Conservation (phyloP, 352 stramenopile genomes). For the Phytophthora nicotianae region DNA sequence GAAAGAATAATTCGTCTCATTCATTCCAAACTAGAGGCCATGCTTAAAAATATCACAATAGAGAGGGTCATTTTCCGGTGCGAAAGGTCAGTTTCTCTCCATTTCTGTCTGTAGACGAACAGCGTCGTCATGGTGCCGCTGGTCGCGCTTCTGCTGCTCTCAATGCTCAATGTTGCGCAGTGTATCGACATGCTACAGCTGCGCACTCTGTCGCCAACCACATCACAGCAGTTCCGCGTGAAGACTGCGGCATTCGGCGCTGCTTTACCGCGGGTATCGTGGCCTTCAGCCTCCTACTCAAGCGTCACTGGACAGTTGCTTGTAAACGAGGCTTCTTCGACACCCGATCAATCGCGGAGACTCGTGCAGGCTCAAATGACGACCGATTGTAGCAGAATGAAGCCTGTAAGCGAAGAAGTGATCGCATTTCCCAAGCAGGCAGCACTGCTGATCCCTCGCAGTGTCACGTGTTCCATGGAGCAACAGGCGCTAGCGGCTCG, state of each 20-base stretch:
- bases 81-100: conserved; percentile 10
- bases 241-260: conserved; percentile 35
- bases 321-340: conserved; percentile 6
- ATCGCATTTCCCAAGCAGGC: background rate
- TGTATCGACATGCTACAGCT: conserved; percentile 37
- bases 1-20: too few relatives aligned
- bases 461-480: conserved; percentile 55
- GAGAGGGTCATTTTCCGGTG: conserved; percentile 1
- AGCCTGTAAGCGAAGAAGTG: conserved; percentile 4
- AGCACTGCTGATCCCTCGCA: conserved; percentile 55
- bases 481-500: conserved; percentile 51
- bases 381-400: conserved; percentile 23
- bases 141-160: conserved; percentile 12
- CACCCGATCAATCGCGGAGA: conserved; percentile 18
- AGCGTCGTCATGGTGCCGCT: background rate
- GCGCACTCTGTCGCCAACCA: conserved; percentile 6
- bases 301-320: conserved; percentile 9
- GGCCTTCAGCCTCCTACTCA: conserved; percentile 21
- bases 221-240: conserved; percentile 40
- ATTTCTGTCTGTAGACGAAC: conserved; percentile 17
- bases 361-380: conserved; percentile 23
- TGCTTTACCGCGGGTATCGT: conserved; percentile 26
- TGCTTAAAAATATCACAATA: background rate
- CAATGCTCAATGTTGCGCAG: background rate
- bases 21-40: too few relatives aligned